Percentiles rank a stretch among this genome's conserved stretches.
phyloP scores from a whole-genome alignment of 2,329 filamentous ascomycete species.

The Alternaria solani region DNA sequence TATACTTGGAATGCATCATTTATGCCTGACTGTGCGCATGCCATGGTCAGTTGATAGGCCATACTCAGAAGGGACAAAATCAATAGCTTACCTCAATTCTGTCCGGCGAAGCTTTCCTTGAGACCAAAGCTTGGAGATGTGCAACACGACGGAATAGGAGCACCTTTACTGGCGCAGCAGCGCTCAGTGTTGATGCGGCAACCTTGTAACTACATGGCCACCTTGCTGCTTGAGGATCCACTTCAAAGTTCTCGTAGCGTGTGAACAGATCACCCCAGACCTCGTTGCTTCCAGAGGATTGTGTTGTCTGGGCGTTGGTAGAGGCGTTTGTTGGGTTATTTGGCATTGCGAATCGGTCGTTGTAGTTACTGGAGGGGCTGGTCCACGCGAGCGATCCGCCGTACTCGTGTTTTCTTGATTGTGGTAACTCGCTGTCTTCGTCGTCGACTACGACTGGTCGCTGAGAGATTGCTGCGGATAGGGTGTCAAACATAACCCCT shows the following conservation, averaged over 20 bases:
- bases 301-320: conserved; percentile 17
- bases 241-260: background rate
- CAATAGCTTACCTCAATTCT: conserved; percentile 9
- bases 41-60: conserved; percentile 50
- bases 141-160: conserved; percentile 12
- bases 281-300: conserved; percentile 49
- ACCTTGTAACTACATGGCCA: conserved; percentile 19
- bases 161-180: conserved; percentile 16
- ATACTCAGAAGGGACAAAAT: background rate
- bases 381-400: background rate
- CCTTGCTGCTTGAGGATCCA: conserved; percentile 5
- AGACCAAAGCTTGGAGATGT: conserved; percentile 11
- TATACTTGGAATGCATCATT: conserved; percentile 60
- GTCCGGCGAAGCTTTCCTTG: background rate
- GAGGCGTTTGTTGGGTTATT: background rate
- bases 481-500: conserved; percentile 66
- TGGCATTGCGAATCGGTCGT: background rate
- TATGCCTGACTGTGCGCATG: conserved; percentile 57
- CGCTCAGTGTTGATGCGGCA: conserved; percentile 14
- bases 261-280: conserved; percentile 18
- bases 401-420: conserved; percentile 6
- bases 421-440: conserved; percentile 54
- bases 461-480: conserved; percentile 63
- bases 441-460: conserved; percentile 57
- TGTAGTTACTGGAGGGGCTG: conserved; percentile 18